phyloP scores from a whole-genome alignment of 805 yeast genomes.

The Candida fluviatilis region DNA sequence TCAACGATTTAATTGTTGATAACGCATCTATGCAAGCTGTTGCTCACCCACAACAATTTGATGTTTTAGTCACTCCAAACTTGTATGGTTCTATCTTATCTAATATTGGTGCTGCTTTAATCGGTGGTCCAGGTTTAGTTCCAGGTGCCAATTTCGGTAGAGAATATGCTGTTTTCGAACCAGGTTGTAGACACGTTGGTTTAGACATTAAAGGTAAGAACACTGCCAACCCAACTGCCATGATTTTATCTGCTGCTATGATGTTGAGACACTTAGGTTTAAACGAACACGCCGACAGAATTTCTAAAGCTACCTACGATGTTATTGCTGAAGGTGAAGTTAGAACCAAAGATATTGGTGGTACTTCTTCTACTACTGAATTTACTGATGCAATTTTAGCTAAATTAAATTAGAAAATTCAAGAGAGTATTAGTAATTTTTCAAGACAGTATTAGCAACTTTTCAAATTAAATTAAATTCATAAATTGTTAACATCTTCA shows the following conservation, averaged over 20 bases:
- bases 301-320: slow-evolving; percentile 82
- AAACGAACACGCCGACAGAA: slow-evolving; percentile 77
- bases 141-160: slow-evolving; percentile 99
- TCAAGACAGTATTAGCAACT: too few relatives aligned
- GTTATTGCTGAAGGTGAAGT: slow-evolving; percentile 85
- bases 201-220: slow-evolving; percentile 91
- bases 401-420: slow-evolving; percentile 45
- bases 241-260: slow-evolving; percentile 88
- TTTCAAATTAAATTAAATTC: too few relatives aligned
- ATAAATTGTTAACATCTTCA: background rate
- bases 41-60: slow-evolving; percentile 96
- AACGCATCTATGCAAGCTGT: slow-evolving; percentile 99
- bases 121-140: slow-evolving; percentile 98
- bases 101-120: slow-evolving; percentile 94
- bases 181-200: slow-evolving; percentile 99
- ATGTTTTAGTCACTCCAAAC: slow-evolving; percentile 96
- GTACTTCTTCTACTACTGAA: slow-evolving; percentile 83
- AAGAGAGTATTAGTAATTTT: too few relatives aligned
- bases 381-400: slow-evolving; percentile 88
- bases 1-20: slow-evolving; percentile 93
- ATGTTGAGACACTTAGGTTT: slow-evolving; percentile 94
- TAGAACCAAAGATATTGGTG: slow-evolving; percentile 90
- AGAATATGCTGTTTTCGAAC: slow-evolving; percentile 96
- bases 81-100: slow-evolving; percentile 96
- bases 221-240: slow-evolving; percentile 97